A percentile compares a stretch with the other conserved stretches of the same genome.
phyloP scores from a whole-genome alignment of 352 stramenopile species.

The Globisporangium radiosum region DNA sequence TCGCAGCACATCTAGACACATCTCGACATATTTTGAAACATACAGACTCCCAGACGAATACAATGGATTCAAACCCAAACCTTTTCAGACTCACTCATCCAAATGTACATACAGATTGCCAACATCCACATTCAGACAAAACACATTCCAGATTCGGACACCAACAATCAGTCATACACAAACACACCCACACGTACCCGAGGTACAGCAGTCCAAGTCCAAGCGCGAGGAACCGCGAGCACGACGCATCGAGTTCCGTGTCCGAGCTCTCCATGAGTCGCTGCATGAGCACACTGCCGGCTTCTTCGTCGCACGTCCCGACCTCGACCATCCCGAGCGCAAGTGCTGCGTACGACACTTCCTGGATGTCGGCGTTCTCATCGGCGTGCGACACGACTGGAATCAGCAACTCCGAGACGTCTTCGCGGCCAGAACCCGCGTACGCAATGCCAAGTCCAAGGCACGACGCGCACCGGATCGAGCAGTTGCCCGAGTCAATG shows the following conservation, averaged over 20 bases:
- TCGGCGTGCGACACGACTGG: slow-evolving; percentile 90
- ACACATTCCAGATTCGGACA: neutral
- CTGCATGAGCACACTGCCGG: slow-evolving; percentile 95
- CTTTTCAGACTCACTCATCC: no score
- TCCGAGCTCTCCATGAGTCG: slow-evolving; percentile 98
- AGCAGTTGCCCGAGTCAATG: slow-evolving; percentile 92
- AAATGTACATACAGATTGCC: no score
- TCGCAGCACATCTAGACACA: no score
- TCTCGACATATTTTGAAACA: no score
- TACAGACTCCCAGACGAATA: no score
- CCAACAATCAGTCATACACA: slow-evolving; percentile 1
- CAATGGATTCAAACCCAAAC: no score
- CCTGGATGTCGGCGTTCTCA: slow-evolving; percentile 90
- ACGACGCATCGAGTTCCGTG: slow-evolving; percentile 95
- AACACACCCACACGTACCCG: slow-evolving; percentile 53
- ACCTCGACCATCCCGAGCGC: slow-evolving; percentile 98
- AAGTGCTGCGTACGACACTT: slow-evolving; percentile 90
- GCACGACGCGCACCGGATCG: slow-evolving; percentile 92
- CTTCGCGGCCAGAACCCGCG: slow-evolving; percentile 93
- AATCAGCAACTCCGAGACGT: slow-evolving; percentile 96
- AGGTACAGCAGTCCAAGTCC: slow-evolving; percentile 97
- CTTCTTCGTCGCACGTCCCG: slow-evolving; percentile 96
- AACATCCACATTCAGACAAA: no score
- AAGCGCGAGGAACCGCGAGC: slow-evolving; percentile 95
- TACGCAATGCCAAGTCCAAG: slow-evolving; percentile 98